phyloP scores from a whole-genome alignment of 345 rosid genomes.

The Kernera saxatilis region DNA sequence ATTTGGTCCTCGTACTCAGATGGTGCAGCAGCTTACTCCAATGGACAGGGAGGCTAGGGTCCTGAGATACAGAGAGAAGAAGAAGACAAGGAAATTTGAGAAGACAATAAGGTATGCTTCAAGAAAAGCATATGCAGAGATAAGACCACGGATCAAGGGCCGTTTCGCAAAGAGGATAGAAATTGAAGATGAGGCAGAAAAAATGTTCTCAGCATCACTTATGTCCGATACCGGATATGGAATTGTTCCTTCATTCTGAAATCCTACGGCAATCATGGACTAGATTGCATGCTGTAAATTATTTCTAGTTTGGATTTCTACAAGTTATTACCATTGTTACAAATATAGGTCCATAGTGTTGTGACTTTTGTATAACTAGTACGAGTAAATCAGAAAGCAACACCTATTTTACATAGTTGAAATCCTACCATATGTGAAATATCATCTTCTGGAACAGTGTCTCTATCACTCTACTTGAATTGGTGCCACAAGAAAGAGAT shows the following conservation, averaged over 20 bases:
- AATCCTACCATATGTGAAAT: too few relatives aligned
- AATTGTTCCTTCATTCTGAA: slow-evolving; percentile 68
- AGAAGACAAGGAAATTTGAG: slow-evolving; percentile 80
- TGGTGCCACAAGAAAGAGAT: slow-evolving; percentile 11
- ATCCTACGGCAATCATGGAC: background rate
- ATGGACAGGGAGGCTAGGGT: slow-evolving; percentile 93
- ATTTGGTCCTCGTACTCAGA: slow-evolving; percentile 45
- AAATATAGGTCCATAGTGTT: background rate
- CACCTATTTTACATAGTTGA: background rate
- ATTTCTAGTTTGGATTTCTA: background rate
- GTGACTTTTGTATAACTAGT: background rate
- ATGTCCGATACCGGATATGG: slow-evolving; percentile 56
- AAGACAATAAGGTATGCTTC: slow-evolving; percentile 98
- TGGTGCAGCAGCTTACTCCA: slow-evolving; percentile 61
- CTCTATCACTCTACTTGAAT: background rate
- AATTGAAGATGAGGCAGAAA: slow-evolving; percentile 55
- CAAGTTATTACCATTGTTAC: background rate
- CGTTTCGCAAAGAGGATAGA: slow-evolving; percentile 79
- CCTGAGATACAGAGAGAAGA: slow-evolving; percentile 88
- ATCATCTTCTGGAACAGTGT: background rate
- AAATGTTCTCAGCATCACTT: slow-evolving; percentile 50
- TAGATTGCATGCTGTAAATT: slow-evolving; percentile 5
- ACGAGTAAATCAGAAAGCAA: slow-evolving; percentile 6
- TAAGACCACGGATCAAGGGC: slow-evolving; percentile 90
- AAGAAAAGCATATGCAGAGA: slow-evolving; percentile 94